Evolutionary conservation across 176 grass and related monocot species (phyloP), one percentile per base, ranked within the genome.

Genomic region (Poa annua): DNA sequence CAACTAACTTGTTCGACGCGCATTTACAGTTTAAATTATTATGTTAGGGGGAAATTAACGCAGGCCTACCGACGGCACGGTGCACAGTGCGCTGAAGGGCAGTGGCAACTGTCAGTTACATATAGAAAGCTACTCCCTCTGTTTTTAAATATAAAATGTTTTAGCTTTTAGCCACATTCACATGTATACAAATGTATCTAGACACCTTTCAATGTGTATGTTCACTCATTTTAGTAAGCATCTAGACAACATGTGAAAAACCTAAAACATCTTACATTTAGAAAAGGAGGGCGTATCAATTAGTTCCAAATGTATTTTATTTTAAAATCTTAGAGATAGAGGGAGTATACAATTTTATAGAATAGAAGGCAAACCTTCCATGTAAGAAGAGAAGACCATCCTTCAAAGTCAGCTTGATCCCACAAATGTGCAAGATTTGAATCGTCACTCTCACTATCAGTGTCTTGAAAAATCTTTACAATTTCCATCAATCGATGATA

Each of bases 401-500:
- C 96, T 71, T 98, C 92, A 68, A 98, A 91, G 84, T 98, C 93
- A 91, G 96, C 90, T 48, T 93, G 92, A 88, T 87, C 89, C 92
- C 93, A 94, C 79, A 92, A 88, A 70, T 91, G 84, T 75, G 82
- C 77, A 70, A 83, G 77, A 76, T 92, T 77, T 67, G 86, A 83
- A 77, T 59, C 83, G 20, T 50, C 84, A 76, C 86, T 81, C 48
- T 79, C 80, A 8, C 77, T 88, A 67, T 89, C 83, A 39, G 81
- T 89, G 42, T 87, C 92, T 90, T 93, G 92, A 83, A 98, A 95
- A 66, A 88, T 79, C 85, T 94, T 95, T 51, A 79, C 70, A 88
- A 98, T 86, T 82, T 94, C 89, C 96, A 98, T 98, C 78, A 98
- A 74, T 70, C 96, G 86, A 73, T 98, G 96, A 60, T 98, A 98